Evolutionary conservation across 2,329 filamentous ascomycete genomes (phyloP).

Genomic region (Diaporthe helianthi): DNA sequence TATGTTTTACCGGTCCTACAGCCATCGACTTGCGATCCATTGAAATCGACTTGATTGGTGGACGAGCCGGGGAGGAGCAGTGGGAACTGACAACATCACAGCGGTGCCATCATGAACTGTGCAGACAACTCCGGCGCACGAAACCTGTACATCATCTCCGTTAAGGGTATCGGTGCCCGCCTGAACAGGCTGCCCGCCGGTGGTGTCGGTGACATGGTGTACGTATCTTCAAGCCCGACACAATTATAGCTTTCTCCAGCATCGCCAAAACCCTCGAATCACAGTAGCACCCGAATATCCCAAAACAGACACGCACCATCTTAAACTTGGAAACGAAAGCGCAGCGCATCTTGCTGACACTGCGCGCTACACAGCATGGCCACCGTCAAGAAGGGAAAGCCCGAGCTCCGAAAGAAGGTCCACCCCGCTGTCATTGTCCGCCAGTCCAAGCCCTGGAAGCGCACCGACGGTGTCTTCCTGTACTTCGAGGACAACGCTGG

Average conservation of each 20-base stretch:
- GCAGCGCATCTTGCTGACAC: conserved; percentile 9
- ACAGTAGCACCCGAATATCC: not conserved
- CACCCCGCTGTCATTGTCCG: conserved; percentile 99
- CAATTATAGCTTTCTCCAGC: not conserved
- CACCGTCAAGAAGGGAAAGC: conserved; percentile 99
- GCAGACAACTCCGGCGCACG: conserved; percentile 98
- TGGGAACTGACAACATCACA: conserved; percentile 48
- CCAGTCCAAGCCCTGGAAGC: conserved; percentile 99
- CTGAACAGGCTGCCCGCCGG: conserved; percentile 97
- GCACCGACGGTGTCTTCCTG: conserved; percentile 96
- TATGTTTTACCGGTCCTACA: conserved; percentile 63
- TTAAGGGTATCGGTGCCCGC: conserved; percentile 97
- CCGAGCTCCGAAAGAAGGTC: conserved; percentile 99
- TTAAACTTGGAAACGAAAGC: not conserved
- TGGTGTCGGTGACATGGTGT: conserved; percentile 98
- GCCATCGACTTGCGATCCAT: conserved; percentile 25
- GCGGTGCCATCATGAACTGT: conserved; percentile 99
- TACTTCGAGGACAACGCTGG: conserved; percentile 99
- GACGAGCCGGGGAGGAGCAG: conserved; percentile 13
- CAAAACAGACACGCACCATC: not conserved
- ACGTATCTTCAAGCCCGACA: conserved; percentile 27
- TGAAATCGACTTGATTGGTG: conserved; percentile 22
- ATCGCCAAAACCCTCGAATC: not conserved
- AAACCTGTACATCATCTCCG: conserved; percentile 99
- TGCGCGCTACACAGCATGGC: conserved; percentile 69